Evolutionary conservation across 2,329 filamentous ascomycete species (phyloP).

Genomic region (Dothiorella sarmentorum): DNA sequence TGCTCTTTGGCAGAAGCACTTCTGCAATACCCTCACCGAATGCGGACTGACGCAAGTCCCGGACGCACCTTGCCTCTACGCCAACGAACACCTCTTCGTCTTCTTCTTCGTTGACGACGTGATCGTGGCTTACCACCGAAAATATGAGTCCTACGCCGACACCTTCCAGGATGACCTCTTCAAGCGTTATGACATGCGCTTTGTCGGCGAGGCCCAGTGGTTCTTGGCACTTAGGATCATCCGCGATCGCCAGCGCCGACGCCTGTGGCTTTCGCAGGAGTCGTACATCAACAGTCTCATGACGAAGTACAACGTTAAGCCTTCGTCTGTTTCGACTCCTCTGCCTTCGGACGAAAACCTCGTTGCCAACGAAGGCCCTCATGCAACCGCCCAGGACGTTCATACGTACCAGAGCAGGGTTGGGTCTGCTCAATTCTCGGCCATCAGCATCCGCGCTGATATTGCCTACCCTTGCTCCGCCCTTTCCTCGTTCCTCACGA

Average conservation of each 20-base stretch:
- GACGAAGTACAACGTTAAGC: slow-evolving; percentile 21
- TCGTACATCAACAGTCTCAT: neutral
- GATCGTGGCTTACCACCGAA: slow-evolving; percentile 9
- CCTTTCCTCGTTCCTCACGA: slow-evolving; percentile 21
- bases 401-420: slow-evolving; percentile 22
- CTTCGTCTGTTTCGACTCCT: slow-evolving; percentile 14
- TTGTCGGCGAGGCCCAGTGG: slow-evolving; percentile 17
- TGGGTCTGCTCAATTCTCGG: slow-evolving; percentile 21
- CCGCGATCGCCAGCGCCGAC: neutral
- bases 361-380: slow-evolving; percentile 13
- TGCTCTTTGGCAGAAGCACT: slow-evolving; percentile 24
- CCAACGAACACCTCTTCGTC: slow-evolving; percentile 18
- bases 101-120: slow-evolving; percentile 22
- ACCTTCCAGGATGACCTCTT: slow-evolving; percentile 17
- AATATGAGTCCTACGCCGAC: neutral
- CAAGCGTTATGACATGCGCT: slow-evolving; percentile 13
- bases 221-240: slow-evolving; percentile 20
- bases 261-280: slow-evolving; percentile 20
- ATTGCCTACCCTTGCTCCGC: slow-evolving; percentile 19
- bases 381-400: slow-evolving; percentile 11
- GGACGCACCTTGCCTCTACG: slow-evolving; percentile 20
- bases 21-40: slow-evolving; percentile 17
- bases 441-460: slow-evolving; percentile 20
- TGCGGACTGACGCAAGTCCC: slow-evolving; percentile 20
- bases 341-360: neutral